Percentiles rank a stretch among this genome's conserved stretches.
phyloP scores from a whole-genome alignment of 2,329 filamentous ascomycete genomes.

The Fusarium sterilihyphosum region DNA sequence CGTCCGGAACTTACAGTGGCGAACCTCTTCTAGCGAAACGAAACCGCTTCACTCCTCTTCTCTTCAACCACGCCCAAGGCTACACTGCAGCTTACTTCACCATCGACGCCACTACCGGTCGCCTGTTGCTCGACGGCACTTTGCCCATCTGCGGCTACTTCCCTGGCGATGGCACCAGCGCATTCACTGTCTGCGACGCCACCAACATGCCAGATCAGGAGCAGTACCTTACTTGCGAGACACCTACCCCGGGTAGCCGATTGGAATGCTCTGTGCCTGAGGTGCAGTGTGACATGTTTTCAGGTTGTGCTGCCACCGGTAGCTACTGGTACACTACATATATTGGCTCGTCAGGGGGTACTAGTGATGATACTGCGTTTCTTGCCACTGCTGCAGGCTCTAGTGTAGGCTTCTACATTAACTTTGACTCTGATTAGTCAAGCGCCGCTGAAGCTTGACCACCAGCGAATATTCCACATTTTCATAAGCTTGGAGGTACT shows the following conservation, averaged over 20 bases:
- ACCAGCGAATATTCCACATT: too few relatives aligned
- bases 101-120: neutral
- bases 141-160: neutral
- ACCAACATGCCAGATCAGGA: neutral
- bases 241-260: neutral
- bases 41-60: neutral
- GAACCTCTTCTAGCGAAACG: neutral
- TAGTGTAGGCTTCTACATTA: too few relatives aligned
- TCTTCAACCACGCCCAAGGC: neutral
- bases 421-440: too few relatives aligned
- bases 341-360: neutral
- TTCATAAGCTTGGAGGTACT: too few relatives aligned
- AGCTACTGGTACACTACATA: neutral
- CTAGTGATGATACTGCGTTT: too few relatives aligned
- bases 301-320: neutral
- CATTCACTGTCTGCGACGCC: neutral
- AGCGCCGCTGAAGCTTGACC: accelerated
- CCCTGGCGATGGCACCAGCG: neutral
- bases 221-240: neutral
- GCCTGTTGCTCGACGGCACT: neutral
- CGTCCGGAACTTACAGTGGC: too few relatives aligned
- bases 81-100: neutral
- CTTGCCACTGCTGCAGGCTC: too few relatives aligned
- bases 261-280: neutral
- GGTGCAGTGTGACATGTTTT: neutral